Evolutionary conservation across 2,329 filamentous ascomycete species (phyloP).

Genomic region (Hypocreales sp.): DNA sequence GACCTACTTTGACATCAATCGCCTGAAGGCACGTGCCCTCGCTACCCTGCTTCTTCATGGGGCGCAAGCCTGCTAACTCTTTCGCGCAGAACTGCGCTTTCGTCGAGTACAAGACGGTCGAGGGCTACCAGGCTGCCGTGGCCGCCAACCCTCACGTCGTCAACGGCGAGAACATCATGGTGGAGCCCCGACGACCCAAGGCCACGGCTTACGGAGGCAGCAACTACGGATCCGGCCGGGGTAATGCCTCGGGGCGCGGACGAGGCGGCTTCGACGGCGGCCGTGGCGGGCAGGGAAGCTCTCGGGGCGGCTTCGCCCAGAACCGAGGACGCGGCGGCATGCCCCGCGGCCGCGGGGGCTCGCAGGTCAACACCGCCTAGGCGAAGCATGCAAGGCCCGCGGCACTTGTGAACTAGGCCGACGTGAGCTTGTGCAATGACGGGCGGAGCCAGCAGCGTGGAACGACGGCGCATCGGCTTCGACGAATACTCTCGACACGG

Average conservation of each 20-base stretch:
- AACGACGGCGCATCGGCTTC: too few relatives aligned
- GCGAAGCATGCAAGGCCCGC: constrained; percentile 2
- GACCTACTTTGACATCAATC: constrained; percentile 62
- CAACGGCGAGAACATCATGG: constrained; percentile 64
- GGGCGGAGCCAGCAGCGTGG: too few relatives aligned
- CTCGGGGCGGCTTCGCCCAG: constrained; percentile 54
- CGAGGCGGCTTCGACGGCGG: constrained; percentile 48
- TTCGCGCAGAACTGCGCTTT: constrained; percentile 95
- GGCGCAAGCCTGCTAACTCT: too few relatives aligned
- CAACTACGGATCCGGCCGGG: constrained; percentile 48
- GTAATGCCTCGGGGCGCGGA: constrained; percentile 44
- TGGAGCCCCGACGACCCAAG: constrained; percentile 81
- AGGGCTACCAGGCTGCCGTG: constrained; percentile 71
- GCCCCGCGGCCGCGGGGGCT: constrained; percentile 47
- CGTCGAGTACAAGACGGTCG: constrained; percentile 72
- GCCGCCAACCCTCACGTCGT: constrained; percentile 75
- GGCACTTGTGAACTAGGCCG: constrained; percentile 1
- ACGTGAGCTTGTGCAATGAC: too few relatives aligned
- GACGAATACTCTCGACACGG: too few relatives aligned
- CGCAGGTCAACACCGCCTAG: constrained; percentile 37
- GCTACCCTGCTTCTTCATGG: too few relatives aligned
- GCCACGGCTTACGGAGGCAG: constrained; percentile 53
- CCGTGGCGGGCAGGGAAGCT: constrained; percentile 42
- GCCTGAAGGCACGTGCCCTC: constrained; percentile 52
- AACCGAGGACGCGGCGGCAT: constrained; percentile 51